Evolutionary conservation across 352 stramenopile species (phyloP).

Genomic region (Phytopythium cucurbitacearum): DNA sequence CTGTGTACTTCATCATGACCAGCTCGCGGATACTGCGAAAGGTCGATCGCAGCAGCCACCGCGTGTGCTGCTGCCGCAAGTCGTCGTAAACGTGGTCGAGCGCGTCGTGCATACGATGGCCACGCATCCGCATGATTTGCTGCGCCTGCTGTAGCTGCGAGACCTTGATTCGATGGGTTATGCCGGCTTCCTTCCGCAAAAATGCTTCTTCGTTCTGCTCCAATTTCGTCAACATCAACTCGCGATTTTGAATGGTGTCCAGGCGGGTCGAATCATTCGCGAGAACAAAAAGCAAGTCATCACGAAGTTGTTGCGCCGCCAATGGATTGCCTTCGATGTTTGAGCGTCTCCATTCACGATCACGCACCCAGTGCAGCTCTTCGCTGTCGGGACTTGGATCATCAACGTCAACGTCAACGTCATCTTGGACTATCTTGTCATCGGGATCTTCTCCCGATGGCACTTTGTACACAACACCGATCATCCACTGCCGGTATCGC

Average conservation of each 20-base stretch:
- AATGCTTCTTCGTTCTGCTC: conserved; percentile 39
- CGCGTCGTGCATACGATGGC: conserved; percentile 51
- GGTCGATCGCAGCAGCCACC: conserved; percentile 40
- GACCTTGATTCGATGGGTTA: conserved; percentile 44
- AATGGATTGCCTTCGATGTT: conserved; percentile 36
- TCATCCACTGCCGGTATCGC: conserved; percentile 44
- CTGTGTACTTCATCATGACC: conserved; percentile 44
- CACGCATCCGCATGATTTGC: conserved; percentile 42
- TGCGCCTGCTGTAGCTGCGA: conserved; percentile 41
- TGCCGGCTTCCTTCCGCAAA: conserved; percentile 35
- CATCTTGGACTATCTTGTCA: conserved; percentile 11
- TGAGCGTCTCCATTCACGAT: conserved; percentile 44
- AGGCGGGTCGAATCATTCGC: conserved; percentile 26
- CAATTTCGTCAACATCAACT: conserved; percentile 29
- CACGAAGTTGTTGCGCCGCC: conserved; percentile 19
- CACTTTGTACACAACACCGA: conserved; percentile 27
- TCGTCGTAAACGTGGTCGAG: conserved; percentile 58
- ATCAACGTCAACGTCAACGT: not conserved
- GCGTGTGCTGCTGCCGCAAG: conserved; percentile 35
- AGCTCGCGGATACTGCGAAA: conserved; percentile 49
- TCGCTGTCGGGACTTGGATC: conserved; percentile 2
- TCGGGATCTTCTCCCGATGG: conserved; percentile 8
- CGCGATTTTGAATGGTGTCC: conserved; percentile 28
- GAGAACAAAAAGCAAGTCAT: conserved; percentile 29
- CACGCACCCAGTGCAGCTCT: conserved; percentile 37